A percentile compares a stretch with the other conserved stretches of the same genome.
phyloP scores from a whole-genome alignment of 331 rosid species.

The Malus hybrid region DNA sequence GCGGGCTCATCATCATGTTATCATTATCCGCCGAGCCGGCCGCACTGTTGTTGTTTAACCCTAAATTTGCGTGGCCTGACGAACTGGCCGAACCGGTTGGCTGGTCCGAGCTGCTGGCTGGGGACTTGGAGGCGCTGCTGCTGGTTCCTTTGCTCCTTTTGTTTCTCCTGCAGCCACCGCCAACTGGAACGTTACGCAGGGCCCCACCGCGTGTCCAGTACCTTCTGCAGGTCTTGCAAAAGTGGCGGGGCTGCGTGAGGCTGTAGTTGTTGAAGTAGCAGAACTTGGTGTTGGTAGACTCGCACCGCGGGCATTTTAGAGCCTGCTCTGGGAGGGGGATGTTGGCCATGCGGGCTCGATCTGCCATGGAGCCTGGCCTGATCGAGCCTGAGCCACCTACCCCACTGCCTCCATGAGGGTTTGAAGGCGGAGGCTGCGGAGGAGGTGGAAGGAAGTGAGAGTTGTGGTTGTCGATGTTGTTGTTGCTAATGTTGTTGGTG shows the following conservation, averaged over 20 bases:
- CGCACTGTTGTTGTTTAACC: conserved; percentile 30
- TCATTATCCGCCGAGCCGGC: background rate
- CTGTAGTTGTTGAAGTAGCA: conserved; percentile 95
- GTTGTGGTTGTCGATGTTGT: background rate
- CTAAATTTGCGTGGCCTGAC: conserved; percentile 19
- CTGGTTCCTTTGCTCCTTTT: conserved; percentile 54
- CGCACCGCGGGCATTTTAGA: conserved; percentile 83
- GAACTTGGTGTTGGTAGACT: conserved; percentile 80
- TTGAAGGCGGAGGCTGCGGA: conserved; percentile 17
- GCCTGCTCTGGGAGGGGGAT: conserved; percentile 62
- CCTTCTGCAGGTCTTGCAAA: conserved; percentile 85
- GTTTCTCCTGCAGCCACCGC: conserved; percentile 91
- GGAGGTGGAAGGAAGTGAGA: conserved; percentile 47
- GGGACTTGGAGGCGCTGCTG: conserved; percentile 41
- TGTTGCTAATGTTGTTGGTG: background rate
- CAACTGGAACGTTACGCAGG: conserved; percentile 72
- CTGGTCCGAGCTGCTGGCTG: conserved; percentile 53
- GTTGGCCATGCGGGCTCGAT: conserved; percentile 85
- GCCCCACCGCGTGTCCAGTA: conserved; percentile 94
- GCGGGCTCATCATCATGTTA: conserved; percentile 28
- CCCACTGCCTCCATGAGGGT: conserved; percentile 31
- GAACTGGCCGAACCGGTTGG: conserved; percentile 40
- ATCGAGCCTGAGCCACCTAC: conserved; percentile 37
- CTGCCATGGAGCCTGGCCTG: conserved; percentile 71
- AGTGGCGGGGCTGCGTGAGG: conserved; percentile 93